Evolutionary conservation across 768 basidiomycete genomes (phyloP).

Genomic region (Candolleomyces efflorescens): DNA sequence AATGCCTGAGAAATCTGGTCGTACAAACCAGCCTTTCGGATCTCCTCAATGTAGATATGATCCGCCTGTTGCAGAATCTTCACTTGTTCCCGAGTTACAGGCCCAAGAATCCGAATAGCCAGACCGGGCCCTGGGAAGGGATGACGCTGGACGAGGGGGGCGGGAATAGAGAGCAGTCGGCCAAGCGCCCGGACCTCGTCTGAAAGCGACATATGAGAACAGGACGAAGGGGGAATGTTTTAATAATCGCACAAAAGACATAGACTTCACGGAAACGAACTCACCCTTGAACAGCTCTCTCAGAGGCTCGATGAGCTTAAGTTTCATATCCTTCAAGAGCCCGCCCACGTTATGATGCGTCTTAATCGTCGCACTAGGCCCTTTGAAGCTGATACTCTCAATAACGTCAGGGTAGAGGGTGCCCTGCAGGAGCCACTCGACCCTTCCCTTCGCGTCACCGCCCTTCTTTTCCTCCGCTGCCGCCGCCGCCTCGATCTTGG

Average conservation of each 20-base stretch:
- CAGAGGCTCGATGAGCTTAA: slow-evolving; percentile 97
- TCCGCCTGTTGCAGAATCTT: slow-evolving; percentile 89
- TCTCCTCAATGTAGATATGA: slow-evolving; percentile 96
- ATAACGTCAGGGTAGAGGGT: slow-evolving; percentile 99
- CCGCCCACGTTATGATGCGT: slow-evolving; percentile 99
- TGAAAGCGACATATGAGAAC: slow-evolving; percentile 24
- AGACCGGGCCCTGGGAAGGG: slow-evolving; percentile 99
- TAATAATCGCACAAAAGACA: not conserved
- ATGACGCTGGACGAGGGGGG: slow-evolving; percentile 90
- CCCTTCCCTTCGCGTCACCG: slow-evolving; percentile 76
- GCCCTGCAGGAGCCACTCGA: slow-evolving; percentile 97
- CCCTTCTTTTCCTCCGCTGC: slow-evolving; percentile 69
- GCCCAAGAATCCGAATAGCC: slow-evolving; percentile 95
- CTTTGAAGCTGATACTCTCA: slow-evolving; percentile 99
- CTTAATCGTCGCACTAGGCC: slow-evolving; percentile 98
- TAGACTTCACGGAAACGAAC: slow-evolving; percentile 10
- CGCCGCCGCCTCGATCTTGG: slow-evolving; percentile 79
- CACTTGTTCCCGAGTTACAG: slow-evolving; percentile 92
- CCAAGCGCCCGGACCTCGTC: slow-evolving; percentile 96
- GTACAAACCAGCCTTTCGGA: slow-evolving; percentile 88
- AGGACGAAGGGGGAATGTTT: not conserved
- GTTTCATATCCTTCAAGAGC: slow-evolving; percentile 93
- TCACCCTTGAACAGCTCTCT: slow-evolving; percentile 97
- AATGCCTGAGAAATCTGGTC: slow-evolving; percentile 95
- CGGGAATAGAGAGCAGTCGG: slow-evolving; percentile 85